A percentile compares a stretch with the other conserved stretches of the same genome.
These are phyloP conservation scores for Batrachochytrium dendrobatidis DNA, from an alignment of 371 early-diverging fungal species.

Conservation along the genomic window DNA sequence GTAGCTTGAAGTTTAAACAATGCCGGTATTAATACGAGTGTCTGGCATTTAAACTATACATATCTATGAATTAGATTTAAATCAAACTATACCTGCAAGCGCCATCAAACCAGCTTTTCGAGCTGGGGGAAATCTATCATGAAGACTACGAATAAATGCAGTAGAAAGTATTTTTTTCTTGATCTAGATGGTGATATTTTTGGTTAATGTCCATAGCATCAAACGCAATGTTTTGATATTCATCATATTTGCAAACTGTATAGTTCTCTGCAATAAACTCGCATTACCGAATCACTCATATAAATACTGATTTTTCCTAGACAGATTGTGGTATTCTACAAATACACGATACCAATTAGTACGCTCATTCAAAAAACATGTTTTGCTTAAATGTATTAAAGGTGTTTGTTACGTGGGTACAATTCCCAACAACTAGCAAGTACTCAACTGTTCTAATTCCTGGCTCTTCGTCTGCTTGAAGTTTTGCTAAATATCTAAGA, in stretches of 20 bases:
- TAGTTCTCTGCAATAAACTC: too few relatives aligned
- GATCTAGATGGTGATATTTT: slow-evolving; percentile 33
- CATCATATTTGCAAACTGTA: slow-evolving; percentile 6
- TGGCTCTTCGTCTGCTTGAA: slow-evolving; percentile 86
- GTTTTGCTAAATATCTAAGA: slow-evolving; percentile 71
- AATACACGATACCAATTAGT: neutral
- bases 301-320: slow-evolving; percentile 78
- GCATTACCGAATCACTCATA: slow-evolving; percentile 62
- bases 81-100: slow-evolving; percentile 46
- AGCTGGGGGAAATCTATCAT: slow-evolving; percentile 91
- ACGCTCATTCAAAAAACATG: too few relatives aligned
- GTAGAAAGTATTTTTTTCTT: slow-evolving; percentile 69
- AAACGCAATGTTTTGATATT: neutral
- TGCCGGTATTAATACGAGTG: too few relatives aligned
- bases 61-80: neutral
- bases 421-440: neutral
- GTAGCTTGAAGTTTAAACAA: slow-evolving; percentile 52
- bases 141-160: slow-evolving; percentile 71
- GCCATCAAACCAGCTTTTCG: slow-evolving; percentile 85
- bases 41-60: neutral
- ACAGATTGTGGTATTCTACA: slow-evolving; percentile 78
- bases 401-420: neutral
- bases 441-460: slow-evolving; percentile 73
- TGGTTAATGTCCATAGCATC: neutral
- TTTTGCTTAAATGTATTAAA: neutral